Evolutionary conservation across 192 early-diverging fungal genomes (phyloP).

Genomic region (Umbelopsis ramanniana): DNA sequence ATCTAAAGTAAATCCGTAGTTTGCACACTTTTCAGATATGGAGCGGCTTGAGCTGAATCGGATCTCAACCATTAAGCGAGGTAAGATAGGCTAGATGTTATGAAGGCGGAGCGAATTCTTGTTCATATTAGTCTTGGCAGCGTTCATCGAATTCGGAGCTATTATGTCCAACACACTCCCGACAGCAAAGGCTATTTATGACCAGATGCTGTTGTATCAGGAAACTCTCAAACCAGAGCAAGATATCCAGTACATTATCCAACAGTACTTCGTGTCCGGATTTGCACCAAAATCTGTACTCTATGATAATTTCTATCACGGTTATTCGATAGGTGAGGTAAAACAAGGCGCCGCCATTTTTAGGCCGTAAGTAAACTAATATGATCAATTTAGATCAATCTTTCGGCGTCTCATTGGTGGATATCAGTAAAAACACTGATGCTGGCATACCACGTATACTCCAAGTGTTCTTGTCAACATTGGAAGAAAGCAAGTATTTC

Average conservation of each 20-base stretch:
- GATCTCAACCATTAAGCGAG: conserved; percentile 51
- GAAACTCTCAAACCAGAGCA: conserved; percentile 79
- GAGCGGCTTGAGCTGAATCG: conserved; percentile 54
- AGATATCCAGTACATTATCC: conserved; percentile 77
- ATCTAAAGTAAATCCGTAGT: conserved; percentile 32
- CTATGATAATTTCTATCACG: conserved; percentile 71
- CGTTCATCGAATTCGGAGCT: conserved; percentile 53
- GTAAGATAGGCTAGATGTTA: conserved; percentile 29
- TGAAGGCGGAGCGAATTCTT: neutral
- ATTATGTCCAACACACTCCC: conserved; percentile 53
- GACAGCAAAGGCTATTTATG: conserved; percentile 60
- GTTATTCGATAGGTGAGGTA: conserved; percentile 59
- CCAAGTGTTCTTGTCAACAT: conserved; percentile 59
- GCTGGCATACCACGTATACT: conserved; percentile 67
- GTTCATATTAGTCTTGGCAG: conserved; percentile 19
- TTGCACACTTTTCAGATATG: conserved; percentile 55
- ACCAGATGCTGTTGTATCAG: conserved; percentile 57
- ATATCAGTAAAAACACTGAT: conserved; percentile 53
- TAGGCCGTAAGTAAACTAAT: neutral
- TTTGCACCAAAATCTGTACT: conserved; percentile 74
- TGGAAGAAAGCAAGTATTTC: conserved; percentile 51
- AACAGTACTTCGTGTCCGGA: conserved; percentile 71
- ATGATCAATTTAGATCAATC: conserved; percentile 60
- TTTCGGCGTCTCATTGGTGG: conserved; percentile 77
- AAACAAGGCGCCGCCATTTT: no score